Base-by-base conservation (phyloP, 441 rosid species). In the Adansonia grandidieri region DNA sequence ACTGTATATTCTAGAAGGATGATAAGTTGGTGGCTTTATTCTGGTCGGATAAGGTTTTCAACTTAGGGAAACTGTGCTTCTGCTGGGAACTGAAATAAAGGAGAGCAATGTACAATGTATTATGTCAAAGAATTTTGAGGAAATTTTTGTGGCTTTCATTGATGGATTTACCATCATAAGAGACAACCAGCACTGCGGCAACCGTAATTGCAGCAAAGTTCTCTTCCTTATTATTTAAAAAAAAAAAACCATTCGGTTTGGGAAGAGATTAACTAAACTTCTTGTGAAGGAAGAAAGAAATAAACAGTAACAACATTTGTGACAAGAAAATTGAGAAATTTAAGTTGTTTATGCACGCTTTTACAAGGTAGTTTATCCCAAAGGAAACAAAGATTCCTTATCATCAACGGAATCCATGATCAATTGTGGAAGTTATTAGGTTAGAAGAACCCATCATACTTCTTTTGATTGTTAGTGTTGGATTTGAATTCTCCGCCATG, bases 401-500 rank as follows among this genome's bases (percentile, higher is more conserved):
- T 19, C 61, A 19, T 57, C 61, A 19, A 57, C 19, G 8, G 61
- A 57, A 57, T 57, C 50, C 50, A 45, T 45, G 50, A 45, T 45
- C 50, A 45, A 45, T 45, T 8, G 50, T 2, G 10, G 9, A 9
- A 45, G 50, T 45, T 7, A 9, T 45, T 45, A 45, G 11, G 50
- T 45, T 2, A 45, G 50, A 45, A 8, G 50, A 45, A 45, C 50
- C 11, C 50, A 45, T 2, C 10, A 45, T 45, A 8, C 50, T 45
- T 45, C 50, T 37, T 19, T 57, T 54, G 60, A 17, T 54, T 54
- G 60, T 19, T 54, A 5, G 60, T 19, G 20, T 57, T 57, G 61
- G 61, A 56, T n/a, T 56, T 56, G 61, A 56, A 17, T 56, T 56
- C 61, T 7, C 61, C n/a, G 61, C 61, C 61, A 56, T 56, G 61